Percentiles rank a stretch among this genome's conserved stretches.
Evolutionary conservation across 1,139 yeast species (phyloP).

Genomic region (Zygosaccharomyces pseudobailii): DNA sequence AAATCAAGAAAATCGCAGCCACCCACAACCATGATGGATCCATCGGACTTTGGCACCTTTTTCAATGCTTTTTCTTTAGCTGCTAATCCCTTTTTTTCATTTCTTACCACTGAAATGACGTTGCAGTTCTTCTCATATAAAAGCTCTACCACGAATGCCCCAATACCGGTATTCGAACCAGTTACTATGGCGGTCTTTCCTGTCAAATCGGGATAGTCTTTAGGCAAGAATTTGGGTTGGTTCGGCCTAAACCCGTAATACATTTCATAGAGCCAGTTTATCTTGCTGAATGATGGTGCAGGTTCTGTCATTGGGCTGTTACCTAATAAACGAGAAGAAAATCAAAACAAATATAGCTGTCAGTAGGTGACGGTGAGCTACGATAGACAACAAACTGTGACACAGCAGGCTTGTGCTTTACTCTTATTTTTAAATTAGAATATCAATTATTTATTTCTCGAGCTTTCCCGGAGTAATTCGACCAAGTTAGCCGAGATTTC

Average conservation of each 20-base stretch:
- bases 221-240: constrained; percentile 35
- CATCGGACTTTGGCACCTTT: constrained; percentile 22
- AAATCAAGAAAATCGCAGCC: constrained; percentile 45
- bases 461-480: too few relatives aligned
- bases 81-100: constrained; percentile 33
- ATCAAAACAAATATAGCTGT: not conserved
- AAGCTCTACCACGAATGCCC: constrained; percentile 39
- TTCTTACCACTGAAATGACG: constrained; percentile 42
- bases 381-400: too few relatives aligned
- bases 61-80: constrained; percentile 35
- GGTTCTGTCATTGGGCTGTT: constrained; percentile 15
- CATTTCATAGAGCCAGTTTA: constrained; percentile 13
- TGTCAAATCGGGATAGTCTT: constrained; percentile 42
- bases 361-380: not conserved
- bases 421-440: too few relatives aligned
- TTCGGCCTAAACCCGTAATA: constrained; percentile 26
- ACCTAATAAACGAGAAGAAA: not conserved
- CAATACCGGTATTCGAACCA: constrained; percentile 48
- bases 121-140: constrained; percentile 42
- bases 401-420: too few relatives aligned
- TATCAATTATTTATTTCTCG: too few relatives aligned
- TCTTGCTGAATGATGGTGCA: constrained; percentile 20
- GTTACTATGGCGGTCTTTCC: constrained; percentile 43
- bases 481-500: too few relatives aligned
- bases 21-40: constrained; percentile 25